Base-by-base conservation (phyloP, 768 basidiomycete genomes). In the Auricularia sp. region DNA sequence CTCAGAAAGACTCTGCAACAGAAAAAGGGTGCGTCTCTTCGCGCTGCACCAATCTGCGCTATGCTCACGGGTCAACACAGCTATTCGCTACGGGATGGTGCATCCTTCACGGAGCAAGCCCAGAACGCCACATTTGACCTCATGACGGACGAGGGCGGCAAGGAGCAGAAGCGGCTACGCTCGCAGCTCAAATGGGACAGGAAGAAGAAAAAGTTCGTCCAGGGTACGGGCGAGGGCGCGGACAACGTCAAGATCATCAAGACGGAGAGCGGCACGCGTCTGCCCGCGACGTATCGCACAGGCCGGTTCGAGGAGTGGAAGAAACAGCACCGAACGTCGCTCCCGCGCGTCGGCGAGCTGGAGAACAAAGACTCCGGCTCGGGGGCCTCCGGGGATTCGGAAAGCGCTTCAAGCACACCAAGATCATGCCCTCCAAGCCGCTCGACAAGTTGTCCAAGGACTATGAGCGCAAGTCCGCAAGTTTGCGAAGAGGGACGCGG, bases 261-360 rank as follows among this genome's bases (percentile, higher is more conserved):
- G 69, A 93, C 93, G 0, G 97, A 99, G 75, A 93, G 87, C 69
- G 97, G 97, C 3, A 85, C 88, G 16, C 86, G 88, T 60, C 80
- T 99, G 21, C 96, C 97, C 3, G 93, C 93, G 3, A 87, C 87
- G 10, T 99, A 93, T 76, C 87, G 90, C 62, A 93, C 90, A 69
- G 97, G 97, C 11, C 85, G 92, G 16, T 99, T 92, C 74, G 91
- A 96, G 64, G 93, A 96, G 73, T 99, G 97, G 97, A 90, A 88
- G 74, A 80, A 83, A 66, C 91, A 90, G 75, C 85, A 80, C 61
- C 86, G 83, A 44, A 76, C 84, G n/a, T 81, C 76, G 66, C 73
- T 98, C 42, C 94, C 94, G 0, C 83, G 83, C 65, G 80, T 89
- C n/a, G 95, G 95, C 21, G 94, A 97, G 72, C 79, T 77, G 3